phyloP scores from a whole-genome alignment of 1,284 basidiomycete genomes.

The Boletus sp. region DNA sequence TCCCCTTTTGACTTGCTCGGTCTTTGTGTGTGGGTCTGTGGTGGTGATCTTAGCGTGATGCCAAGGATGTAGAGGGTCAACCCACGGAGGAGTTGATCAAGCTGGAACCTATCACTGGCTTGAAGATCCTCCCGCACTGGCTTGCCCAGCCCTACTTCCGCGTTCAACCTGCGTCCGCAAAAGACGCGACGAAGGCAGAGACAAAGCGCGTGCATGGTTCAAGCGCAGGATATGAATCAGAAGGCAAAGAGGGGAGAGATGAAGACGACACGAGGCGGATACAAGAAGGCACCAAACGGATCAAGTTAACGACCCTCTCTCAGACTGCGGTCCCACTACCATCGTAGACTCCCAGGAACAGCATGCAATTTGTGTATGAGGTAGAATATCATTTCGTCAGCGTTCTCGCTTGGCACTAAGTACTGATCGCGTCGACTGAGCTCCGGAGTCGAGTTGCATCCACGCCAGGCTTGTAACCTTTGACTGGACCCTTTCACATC shows the following conservation, averaged over 20 bases:
- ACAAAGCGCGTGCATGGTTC: slow-evolving; percentile 13
- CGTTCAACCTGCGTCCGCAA: neutral
- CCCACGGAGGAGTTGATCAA: slow-evolving; percentile 44
- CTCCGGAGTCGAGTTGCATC: too few species aligned
- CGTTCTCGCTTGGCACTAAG: neutral
- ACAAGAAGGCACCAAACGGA: slow-evolving; percentile 15
- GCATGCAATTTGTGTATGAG: neutral
- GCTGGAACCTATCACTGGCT: slow-evolving; percentile 48
- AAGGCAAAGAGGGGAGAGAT: neutral
- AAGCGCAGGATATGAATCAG: neutral
- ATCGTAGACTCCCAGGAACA: neutral
- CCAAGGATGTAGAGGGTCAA: slow-evolving; percentile 35
- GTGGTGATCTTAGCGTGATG: slow-evolving; percentile 39
- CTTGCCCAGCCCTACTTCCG: slow-evolving; percentile 65
- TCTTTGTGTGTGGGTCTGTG: neutral
- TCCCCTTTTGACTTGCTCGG: too few species aligned
- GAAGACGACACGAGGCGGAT: neutral
- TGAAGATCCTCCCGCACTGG: slow-evolving; percentile 75
- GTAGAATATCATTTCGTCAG: neutral
- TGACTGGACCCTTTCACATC: too few species aligned
- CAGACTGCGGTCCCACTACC: neutral
- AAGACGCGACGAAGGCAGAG: neutral
- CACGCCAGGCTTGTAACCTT: too few species aligned
- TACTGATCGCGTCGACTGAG: neutral
- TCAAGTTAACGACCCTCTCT: slow-evolving; percentile 6